A percentile compares a stretch with the other conserved stretches of the same genome.
These are phyloP conservation scores for Phytopythium vexans DNA, from an alignment of 352 stramenopile genomes.

Conservation along the genomic window DNA sequence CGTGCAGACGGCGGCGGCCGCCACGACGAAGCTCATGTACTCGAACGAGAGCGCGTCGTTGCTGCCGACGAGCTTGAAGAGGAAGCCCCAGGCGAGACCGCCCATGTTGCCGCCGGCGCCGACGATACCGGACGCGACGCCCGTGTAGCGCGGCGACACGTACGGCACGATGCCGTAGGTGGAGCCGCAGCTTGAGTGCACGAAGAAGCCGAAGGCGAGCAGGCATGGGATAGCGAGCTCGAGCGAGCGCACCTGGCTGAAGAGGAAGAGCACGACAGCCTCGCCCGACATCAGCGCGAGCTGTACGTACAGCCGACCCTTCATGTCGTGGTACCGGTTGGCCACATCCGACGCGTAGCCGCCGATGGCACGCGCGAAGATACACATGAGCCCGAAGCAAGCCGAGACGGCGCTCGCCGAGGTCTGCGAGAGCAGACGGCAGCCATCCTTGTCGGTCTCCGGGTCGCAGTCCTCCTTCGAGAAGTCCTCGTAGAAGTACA, in stretches of 20 bases:
- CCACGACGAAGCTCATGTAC: constrained; percentile 41
- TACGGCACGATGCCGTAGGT: constrained; percentile 67
- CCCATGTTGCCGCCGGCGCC: constrained; percentile 51
- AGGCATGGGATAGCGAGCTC: constrained; percentile 68
- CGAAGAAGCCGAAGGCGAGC: constrained; percentile 88
- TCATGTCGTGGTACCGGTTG: constrained; percentile 71
- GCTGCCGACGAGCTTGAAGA: constrained; percentile 38
- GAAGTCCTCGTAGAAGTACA: constrained; percentile 90
- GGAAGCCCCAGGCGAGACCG: constrained; percentile 37
- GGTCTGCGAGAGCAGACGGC: constrained; percentile 28
- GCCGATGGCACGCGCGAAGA: constrained; percentile 88
- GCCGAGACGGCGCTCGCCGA: constrained; percentile 82
- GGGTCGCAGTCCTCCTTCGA: constrained; percentile 36
- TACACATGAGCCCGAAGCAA: constrained; percentile 92
- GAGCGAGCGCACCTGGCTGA: constrained; percentile 52
- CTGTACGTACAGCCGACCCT: constrained; percentile 78
- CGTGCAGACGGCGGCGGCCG: constrained; percentile 13
- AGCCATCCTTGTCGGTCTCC: constrained; percentile 19
- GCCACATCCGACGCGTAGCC: constrained; percentile 78
- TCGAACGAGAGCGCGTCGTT: constrained; percentile 31
- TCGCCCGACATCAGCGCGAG: constrained; percentile 70
- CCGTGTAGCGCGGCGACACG: constrained; percentile 33
- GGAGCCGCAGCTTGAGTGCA: constrained; percentile 41
- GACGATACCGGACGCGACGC: constrained; percentile 47
- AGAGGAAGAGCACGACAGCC: constrained; percentile 80